A percentile compares a stretch with the other conserved stretches of the same genome.
Conservation (phyloP, 1,284 basidiomycete genomes). For the Cryptococcus sp. region DNA sequence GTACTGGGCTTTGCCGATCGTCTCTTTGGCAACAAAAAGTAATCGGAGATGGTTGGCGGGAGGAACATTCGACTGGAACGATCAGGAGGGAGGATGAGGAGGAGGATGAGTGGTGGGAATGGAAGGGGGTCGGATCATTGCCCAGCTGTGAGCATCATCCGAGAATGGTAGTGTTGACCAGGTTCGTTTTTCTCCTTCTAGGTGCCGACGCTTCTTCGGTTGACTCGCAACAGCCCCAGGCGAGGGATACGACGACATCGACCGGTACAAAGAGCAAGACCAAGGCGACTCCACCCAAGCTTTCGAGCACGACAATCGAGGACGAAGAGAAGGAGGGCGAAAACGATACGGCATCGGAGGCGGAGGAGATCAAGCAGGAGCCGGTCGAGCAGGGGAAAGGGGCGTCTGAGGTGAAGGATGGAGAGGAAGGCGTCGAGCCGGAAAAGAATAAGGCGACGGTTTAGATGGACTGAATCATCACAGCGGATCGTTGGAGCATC, state of each 20-base stretch:
- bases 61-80: no score
- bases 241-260: neutral
- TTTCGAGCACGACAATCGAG: neutral
- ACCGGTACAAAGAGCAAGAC: neutral
- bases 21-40: constrained; percentile 19
- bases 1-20: constrained; percentile 37
- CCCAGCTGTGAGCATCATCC: constrained; percentile 15
- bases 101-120: neutral
- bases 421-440: constrained; percentile 7
- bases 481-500: no score
- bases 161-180: constrained; percentile 15
- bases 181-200: constrained; percentile 12
- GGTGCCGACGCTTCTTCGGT: constrained; percentile 1
- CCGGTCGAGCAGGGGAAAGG: no score
- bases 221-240: neutral
- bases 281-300: no score
- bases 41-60: no score
- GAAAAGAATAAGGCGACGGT: constrained; percentile 24
- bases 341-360: neutral
- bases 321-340: neutral
- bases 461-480: constrained; percentile 3
- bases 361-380: neutral
- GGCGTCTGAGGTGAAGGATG: constrained; percentile 3
- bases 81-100: neutral
- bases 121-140: neutral